Percentiles rank a stretch among this genome's conserved stretches.
These are phyloP conservation scores for Nitzschia putrida DNA, from an alignment of 108 stramenopile species.

Conservation along the genomic window DNA sequence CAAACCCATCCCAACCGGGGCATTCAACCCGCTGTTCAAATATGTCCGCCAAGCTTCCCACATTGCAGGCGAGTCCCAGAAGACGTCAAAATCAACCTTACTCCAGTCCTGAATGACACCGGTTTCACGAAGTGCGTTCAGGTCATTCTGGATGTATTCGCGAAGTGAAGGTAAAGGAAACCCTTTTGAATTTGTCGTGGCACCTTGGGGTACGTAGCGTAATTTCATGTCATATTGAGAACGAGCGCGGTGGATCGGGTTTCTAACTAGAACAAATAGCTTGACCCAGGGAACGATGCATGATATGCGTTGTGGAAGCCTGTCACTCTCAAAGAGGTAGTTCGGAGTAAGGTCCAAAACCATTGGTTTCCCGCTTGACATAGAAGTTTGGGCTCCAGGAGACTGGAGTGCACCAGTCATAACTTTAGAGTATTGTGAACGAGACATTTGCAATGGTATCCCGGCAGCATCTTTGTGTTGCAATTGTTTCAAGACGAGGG, in stretches of 20 bases:
- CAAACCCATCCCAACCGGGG: slow-evolving; percentile 76
- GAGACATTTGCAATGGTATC: slow-evolving; percentile 32
- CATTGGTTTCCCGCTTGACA: neutral
- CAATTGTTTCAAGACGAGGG: neutral
- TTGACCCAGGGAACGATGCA: slow-evolving; percentile 49
- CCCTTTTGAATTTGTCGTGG: slow-evolving; percentile 23
- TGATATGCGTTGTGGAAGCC: slow-evolving; percentile 37
- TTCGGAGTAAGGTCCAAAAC: slow-evolving; percentile 11
- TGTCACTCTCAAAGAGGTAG: slow-evolving; percentile 32
- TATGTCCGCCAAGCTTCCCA: slow-evolving; percentile 58
- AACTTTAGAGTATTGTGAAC: slow-evolving; percentile 23
- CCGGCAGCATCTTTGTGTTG: neutral
- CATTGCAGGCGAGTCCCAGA: slow-evolving; percentile 45
- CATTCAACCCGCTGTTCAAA: slow-evolving; percentile 63
- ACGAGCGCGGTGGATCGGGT: slow-evolving; percentile 85
- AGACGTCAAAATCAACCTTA: slow-evolving; percentile 45
- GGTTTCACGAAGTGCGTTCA: slow-evolving; percentile 52
- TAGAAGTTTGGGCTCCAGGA: slow-evolving; percentile 16
- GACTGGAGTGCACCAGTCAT: neutral
- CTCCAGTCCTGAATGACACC: slow-evolving; percentile 66
- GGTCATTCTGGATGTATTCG: slow-evolving; percentile 73
- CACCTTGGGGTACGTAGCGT: slow-evolving; percentile 20
- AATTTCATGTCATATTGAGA: slow-evolving; percentile 88
- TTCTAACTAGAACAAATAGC: slow-evolving; percentile 84
- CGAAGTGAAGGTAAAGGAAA: slow-evolving; percentile 48